Evolutionary conservation across 768 basidiomycete genomes (phyloP).

Genomic region (Collybiopsis luxurians): DNA sequence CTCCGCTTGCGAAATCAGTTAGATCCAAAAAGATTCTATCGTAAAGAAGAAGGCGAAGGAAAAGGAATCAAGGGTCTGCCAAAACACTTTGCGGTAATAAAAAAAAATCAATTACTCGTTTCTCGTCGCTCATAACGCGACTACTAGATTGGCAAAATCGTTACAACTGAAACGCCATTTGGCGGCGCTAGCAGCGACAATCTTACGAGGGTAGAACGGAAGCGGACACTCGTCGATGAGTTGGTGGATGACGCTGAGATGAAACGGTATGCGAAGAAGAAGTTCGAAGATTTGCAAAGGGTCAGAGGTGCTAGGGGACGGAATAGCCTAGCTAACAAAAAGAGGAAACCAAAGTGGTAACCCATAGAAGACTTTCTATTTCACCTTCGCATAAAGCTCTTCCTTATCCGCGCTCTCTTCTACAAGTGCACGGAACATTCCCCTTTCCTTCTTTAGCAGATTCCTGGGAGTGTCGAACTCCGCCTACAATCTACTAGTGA

Average conservation of each 20-base stretch:
- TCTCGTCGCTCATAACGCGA: not conserved
- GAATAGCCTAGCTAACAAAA: slow-evolving; percentile 66
- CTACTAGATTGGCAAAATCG: slow-evolving; percentile 72
- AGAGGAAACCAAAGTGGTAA: slow-evolving; percentile 72
- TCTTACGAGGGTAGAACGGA: slow-evolving; percentile 64
- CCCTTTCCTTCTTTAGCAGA: slow-evolving; percentile 40
- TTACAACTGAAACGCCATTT: slow-evolving; percentile 71
- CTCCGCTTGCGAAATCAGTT: slow-evolving; percentile 83
- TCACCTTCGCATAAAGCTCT: not conserved
- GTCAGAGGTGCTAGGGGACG: slow-evolving; percentile 67
- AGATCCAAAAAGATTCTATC: slow-evolving; percentile 90
- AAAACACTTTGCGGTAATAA: slow-evolving; percentile 80
- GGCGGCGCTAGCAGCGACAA: slow-evolving; percentile 69
- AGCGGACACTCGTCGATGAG: slow-evolving; percentile 85
- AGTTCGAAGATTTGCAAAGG: slow-evolving; percentile 76
- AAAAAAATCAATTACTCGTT: not conserved
- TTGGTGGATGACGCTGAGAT: slow-evolving; percentile 87
- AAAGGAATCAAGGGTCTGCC: slow-evolving; percentile 83
- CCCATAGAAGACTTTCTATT: not conserved
- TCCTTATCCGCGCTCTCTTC: slow-evolving; percentile 22
- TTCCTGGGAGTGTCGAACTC: slow-evolving; percentile 39
- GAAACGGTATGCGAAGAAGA: slow-evolving; percentile 86
- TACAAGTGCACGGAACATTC: slow-evolving; percentile 36
- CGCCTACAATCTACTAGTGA: slow-evolving; percentile 20
- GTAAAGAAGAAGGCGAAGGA: slow-evolving; percentile 82